Evolutionary conservation across 257 asterid genomes (phyloP).

Genomic region (Cynanchum wilfordii): DNA sequence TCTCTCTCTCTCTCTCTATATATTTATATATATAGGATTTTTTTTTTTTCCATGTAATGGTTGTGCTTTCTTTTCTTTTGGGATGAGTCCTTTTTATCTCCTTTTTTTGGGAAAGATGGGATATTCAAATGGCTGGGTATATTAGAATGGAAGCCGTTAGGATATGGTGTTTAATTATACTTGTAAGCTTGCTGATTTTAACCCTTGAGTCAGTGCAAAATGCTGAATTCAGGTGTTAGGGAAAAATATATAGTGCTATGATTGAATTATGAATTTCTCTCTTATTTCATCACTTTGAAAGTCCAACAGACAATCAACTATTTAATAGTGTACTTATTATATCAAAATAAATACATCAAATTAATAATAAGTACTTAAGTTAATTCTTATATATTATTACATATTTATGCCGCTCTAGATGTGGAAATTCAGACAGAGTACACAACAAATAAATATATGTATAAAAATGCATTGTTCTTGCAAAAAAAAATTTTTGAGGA

Average conservation of each 20-base stretch:
- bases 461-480: no score
- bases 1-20: background rate
- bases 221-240: constrained; percentile 22
- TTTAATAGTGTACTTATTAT: no score
- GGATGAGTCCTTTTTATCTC: no score
- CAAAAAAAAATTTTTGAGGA: no score
- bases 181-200: constrained; percentile 23
- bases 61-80: background rate
- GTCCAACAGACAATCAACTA: no score
- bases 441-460: no score
- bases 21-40: background rate
- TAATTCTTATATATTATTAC: no score
- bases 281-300: no score
- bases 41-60: background rate
- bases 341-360: no score
- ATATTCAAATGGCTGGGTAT: constrained; percentile 26
- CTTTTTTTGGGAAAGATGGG: background rate
- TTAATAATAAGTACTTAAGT: no score
- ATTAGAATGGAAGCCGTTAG: constrained; percentile 25
- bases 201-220: constrained; percentile 24
- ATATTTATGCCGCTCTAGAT: no score
- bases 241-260: background rate
- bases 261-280: background rate
- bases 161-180: constrained; percentile 10
- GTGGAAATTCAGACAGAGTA: no score